phyloP scores from a whole-genome alignment of 1,284 basidiomycete genomes.

The Leccinum variabile region DNA sequence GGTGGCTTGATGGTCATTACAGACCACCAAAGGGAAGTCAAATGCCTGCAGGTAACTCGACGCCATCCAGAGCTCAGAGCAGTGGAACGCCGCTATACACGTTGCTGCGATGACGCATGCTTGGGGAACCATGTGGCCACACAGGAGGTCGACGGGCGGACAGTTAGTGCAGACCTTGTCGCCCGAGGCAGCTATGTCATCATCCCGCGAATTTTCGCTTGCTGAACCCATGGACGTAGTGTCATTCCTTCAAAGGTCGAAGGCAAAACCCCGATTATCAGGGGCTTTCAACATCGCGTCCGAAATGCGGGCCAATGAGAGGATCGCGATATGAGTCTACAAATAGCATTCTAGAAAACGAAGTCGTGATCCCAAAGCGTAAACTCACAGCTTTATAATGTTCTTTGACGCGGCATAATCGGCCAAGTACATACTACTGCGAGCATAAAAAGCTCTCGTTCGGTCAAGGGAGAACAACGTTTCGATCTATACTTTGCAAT shows the following conservation, averaged over 20 bases:
- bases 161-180: too few species aligned
- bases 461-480: background rate
- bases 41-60: constrained; percentile 17
- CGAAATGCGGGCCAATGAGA: constrained; percentile 22
- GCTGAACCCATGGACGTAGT: background rate
- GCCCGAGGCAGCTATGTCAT: constrained; percentile 3
- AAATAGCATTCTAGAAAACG: constrained; percentile 23
- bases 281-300: constrained; percentile 14
- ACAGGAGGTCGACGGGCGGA: constrained; percentile 12
- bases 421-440: background rate
- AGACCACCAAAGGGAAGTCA: background rate
- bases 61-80: constrained; percentile 13
- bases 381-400: constrained; percentile 5
- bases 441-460: constrained; percentile 1
- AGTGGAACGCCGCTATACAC: constrained; percentile 19
- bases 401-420: constrained; percentile 19
- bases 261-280: constrained; percentile 4
- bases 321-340: constrained; percentile 15
- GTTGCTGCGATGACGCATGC: constrained; percentile 9
- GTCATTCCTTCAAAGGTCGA: constrained; percentile 8
- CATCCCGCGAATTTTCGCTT: constrained; percentile 10
- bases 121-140: constrained; percentile 14
- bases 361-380: constrained; percentile 7
- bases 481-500: constrained; percentile 1
- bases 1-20: constrained; percentile 29